These are phyloP conservation scores for Nigrograna mackinnonii DNA, from an alignment of 2,329 filamentous ascomycete genomes.

Conservation along the genomic window DNA sequence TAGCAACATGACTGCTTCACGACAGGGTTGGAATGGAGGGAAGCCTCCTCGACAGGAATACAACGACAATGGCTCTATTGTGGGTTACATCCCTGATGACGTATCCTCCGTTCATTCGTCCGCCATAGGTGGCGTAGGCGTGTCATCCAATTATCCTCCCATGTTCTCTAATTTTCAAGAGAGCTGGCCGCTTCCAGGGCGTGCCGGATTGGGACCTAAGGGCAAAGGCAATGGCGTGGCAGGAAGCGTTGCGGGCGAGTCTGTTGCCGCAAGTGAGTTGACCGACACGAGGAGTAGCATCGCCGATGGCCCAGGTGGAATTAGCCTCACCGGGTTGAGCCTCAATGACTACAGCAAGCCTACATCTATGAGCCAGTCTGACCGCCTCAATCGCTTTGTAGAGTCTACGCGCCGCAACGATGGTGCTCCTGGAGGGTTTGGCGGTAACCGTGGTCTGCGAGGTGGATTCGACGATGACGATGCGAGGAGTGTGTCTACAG, in stretches of 20 bases:
- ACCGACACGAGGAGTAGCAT: constrained; percentile 82
- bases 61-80: constrained; percentile 81
- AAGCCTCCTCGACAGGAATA: constrained; percentile 56
- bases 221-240: constrained; percentile 62
- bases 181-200: constrained; percentile 81
- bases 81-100: constrained; percentile 96
- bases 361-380: constrained; percentile 76
- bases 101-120: constrained; percentile 95
- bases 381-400: constrained; percentile 92
- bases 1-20: constrained; percentile 59
- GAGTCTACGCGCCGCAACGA: constrained; percentile 76
- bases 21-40: constrained; percentile 47
- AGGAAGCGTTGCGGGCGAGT: constrained; percentile 87
- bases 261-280: constrained; percentile 86
- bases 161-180: constrained; percentile 97
- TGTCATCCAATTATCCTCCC: constrained; percentile 82
- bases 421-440: constrained; percentile 35
- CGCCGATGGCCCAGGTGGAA: constrained; percentile 80
- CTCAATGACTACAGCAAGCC: constrained; percentile 73
- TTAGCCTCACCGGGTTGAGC: constrained; percentile 83
- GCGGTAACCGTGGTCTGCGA: constrained; percentile 46
- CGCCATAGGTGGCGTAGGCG: constrained; percentile 79
- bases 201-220: constrained; percentile 68
- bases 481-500: constrained; percentile 92
- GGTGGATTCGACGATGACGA: constrained; percentile 76